Percentiles rank a stretch among this genome's conserved stretches.
phyloP scores from a whole-genome alignment of 257 asterid species.

The Apocynum venetum region DNA sequence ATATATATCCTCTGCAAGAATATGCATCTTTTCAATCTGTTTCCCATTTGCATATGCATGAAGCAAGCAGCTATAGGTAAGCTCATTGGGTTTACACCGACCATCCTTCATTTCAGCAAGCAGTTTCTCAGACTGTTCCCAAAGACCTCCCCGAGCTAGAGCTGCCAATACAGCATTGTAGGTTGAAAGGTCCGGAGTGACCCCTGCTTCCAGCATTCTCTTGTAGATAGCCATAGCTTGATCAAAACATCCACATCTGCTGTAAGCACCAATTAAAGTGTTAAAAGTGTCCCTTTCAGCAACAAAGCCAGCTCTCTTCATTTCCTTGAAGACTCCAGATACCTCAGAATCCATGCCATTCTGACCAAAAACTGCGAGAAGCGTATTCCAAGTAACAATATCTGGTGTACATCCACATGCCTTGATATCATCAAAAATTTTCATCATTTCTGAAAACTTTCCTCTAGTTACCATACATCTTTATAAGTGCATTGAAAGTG shows the following conservation, averaged over 20 bases:
- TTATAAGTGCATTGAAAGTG: conserved; percentile 83
- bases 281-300: conserved; percentile 94
- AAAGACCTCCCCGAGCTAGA: conserved; percentile 76
- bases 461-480: conserved; percentile 89
- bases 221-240: conserved; percentile 82
- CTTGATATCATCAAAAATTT: conserved; percentile 70
- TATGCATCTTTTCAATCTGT: conserved; percentile 53
- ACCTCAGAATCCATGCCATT: conserved; percentile 87
- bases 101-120: conserved; percentile 70
- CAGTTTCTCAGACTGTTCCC: conserved; percentile 89
- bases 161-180: conserved; percentile 90
- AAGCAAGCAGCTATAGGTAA: conserved; percentile 77
- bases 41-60: conserved; percentile 92
- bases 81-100: conserved; percentile 75
- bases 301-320: conserved; percentile 87
- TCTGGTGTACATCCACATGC: conserved; percentile 69
- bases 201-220: conserved; percentile 76
- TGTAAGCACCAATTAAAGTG: conserved; percentile 83
- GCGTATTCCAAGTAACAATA: conserved; percentile 94
- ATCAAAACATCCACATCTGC: conserved; percentile 81
- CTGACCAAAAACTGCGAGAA: conserved; percentile 90
- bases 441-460: conserved; percentile 85
- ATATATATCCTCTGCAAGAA: conserved; percentile 62
- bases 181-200: conserved; percentile 80
- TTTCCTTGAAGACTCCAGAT: conserved; percentile 82